Evolutionary conservation across 495 filamentous ascomycete genomes (phyloP), one percentile per base, ranked within the genome.

Genomic region (Ascodesmis nigricans): DNA sequence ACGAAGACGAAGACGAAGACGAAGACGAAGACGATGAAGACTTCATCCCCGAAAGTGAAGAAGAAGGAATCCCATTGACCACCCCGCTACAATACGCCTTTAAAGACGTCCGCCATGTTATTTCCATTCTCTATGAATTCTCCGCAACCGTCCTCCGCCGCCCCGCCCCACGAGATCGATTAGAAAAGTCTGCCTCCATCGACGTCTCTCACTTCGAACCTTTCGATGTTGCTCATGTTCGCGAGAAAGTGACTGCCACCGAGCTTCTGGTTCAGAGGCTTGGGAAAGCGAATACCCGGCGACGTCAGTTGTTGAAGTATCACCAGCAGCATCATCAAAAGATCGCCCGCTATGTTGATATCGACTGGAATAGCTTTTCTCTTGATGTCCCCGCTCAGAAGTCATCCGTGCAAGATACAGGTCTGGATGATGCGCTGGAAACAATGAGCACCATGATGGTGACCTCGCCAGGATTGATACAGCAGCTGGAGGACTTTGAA

Each of bases 141-240:
- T 49, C 46, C 4, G 38, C 40, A 10, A 13, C 26, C n/a, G 38
- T 44, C 36, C 34, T 25, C n/a, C 7, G 13, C 18, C 42, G 47
- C 21, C 53, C 58, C 5, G 50, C 50, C 7, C 52, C 44, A 16
- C 44, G 50, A 19, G 50, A 54, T 33, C 36, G 51, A 21, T 31
- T 39, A 2, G 20, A 40, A 4, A 52, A 44, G 13, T 50, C 41
- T 24, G 49, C 47, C 21, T 38, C 29, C 6, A 42, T 47, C 21
- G 48, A 59, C 30, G 46, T 54, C 18, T 49, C 52, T 13, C 46
- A 50, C 29, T 58, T 44, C 33, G 44, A 55, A 30, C 32, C 33
- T 17, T 48, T 48, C 25, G 53, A 60, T 37, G 46, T 52, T 6
- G 20, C 43, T 20, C 54, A 58, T 14, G 14, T 37, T 21, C 29